Conservation (phyloP, 2,329 filamentous ascomycete species). For the Ophiostoma angusticollis region DNA sequence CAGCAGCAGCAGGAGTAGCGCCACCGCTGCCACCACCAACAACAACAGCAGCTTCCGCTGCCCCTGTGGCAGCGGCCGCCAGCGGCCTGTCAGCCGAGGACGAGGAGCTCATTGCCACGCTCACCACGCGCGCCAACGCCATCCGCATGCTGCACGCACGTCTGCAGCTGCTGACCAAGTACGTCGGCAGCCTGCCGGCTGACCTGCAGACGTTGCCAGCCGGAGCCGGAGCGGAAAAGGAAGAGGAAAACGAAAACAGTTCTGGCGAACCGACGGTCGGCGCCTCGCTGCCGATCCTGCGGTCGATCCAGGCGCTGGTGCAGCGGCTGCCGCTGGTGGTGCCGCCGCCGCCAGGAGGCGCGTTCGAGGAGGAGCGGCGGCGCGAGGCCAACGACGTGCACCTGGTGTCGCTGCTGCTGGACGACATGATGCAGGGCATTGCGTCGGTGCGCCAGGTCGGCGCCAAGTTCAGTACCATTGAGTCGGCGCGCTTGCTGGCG, state of each 20-base stretch:
- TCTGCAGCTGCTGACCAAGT: constrained; percentile 59
- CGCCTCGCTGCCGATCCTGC: constrained; percentile 59
- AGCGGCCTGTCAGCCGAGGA: constrained; percentile 42
- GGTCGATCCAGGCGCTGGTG: constrained; percentile 77
- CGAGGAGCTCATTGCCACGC: constrained; percentile 47
- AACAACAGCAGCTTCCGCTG: no score
- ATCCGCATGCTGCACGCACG: constrained; percentile 83
- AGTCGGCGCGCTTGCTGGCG: constrained; percentile 22
- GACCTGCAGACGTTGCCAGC: constrained; percentile 41
- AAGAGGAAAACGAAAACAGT: no score
- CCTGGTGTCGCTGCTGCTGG: constrained; percentile 57
- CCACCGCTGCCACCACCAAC: background rate
- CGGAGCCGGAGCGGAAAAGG: constrained; percentile 16
- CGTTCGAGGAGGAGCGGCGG: constrained; percentile 57
- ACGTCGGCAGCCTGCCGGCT: constrained; percentile 59
- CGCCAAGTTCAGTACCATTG: constrained; percentile 55
- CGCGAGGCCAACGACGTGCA: constrained; percentile 76
- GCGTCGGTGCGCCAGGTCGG: constrained; percentile 60
- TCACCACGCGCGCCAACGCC: constrained; percentile 83
- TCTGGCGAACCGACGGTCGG: constrained; percentile 19
- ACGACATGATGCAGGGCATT: constrained; percentile 60
- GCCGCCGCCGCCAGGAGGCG: constrained; percentile 47
- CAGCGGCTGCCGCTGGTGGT: constrained; percentile 71
- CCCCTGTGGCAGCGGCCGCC: constrained; percentile 24
- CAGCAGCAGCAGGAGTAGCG: background rate